Percentiles rank a stretch among this genome's conserved stretches.
phyloP scores from a whole-genome alignment of 2,329 filamentous ascomycete genomes.

The Trichoderma breve region DNA sequence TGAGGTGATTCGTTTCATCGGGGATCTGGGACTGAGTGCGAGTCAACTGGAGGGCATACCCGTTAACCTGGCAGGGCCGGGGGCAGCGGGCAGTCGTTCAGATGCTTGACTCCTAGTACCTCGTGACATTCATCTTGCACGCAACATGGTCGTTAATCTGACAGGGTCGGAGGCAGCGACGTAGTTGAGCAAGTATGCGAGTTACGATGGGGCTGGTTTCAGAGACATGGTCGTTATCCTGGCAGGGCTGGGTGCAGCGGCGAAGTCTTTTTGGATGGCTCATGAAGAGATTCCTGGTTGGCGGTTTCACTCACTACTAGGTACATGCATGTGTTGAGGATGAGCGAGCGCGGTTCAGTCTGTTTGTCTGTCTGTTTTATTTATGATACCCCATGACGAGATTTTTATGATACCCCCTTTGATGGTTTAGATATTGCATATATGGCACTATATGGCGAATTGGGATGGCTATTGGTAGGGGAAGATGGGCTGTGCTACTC shows the following conservation, averaged over 20 bases:
- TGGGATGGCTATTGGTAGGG: background rate
- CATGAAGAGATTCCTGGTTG: background rate
- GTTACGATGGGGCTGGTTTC: background rate
- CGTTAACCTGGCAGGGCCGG: background rate
- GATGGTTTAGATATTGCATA: background rate
- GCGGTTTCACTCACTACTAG: background rate
- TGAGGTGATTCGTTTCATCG: background rate
- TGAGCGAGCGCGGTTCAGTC: background rate
- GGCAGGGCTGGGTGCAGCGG: conserved; percentile 6
- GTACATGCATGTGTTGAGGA: background rate
- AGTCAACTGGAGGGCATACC: background rate
- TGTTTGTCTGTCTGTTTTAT: background rate
- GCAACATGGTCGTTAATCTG: conserved; percentile 2
- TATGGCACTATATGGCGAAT: background rate
- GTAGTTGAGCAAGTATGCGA: background rate
- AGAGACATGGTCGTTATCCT: background rate
- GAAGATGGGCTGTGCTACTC: background rate
- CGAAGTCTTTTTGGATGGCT: background rate
- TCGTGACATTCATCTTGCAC: background rate
- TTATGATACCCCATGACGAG: background rate
- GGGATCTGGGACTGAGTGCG: background rate
- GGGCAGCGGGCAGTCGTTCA: conserved; percentile 2
- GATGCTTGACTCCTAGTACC: background rate
- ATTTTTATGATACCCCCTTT: background rate
- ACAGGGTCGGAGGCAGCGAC: conserved; percentile 1